These are phyloP conservation scores for Pichia cabralensis DNA, from an alignment of 805 yeast species.

Conservation along the genomic window DNA sequence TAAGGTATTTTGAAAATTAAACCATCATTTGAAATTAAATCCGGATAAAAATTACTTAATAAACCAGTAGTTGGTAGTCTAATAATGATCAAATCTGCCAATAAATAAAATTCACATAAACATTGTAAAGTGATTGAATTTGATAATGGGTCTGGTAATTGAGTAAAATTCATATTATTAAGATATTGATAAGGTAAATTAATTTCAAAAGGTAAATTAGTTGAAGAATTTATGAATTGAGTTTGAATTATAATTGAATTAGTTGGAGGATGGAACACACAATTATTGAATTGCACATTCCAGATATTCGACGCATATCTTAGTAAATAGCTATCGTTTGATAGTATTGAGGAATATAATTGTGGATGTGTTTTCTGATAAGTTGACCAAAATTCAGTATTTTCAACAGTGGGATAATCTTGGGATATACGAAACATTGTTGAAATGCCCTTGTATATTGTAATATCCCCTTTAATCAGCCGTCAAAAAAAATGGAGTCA, in stretches of 20 bases:
- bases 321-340: slow-evolving; percentile 11
- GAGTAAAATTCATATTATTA: neutral
- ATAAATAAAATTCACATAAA: slow-evolving; percentile 17
- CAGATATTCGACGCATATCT: slow-evolving; percentile 18
- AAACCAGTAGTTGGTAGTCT: slow-evolving; percentile 10
- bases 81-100: slow-evolving; percentile 16
- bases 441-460: no score
- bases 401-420: slow-evolving; percentile 21
- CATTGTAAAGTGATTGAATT: slow-evolving; percentile 9
- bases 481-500: no score
- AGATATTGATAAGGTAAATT: slow-evolving; percentile 7
- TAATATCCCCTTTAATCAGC: no score
- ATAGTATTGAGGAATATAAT: slow-evolving; percentile 8
- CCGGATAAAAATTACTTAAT: neutral
- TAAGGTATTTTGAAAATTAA: slow-evolving; percentile 16
- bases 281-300: slow-evolving; percentile 10
- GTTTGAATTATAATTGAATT: slow-evolving; percentile 6
- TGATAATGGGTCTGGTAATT: neutral
- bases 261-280: slow-evolving; percentile 4
- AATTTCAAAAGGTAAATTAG: neutral
- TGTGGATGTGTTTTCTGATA: slow-evolving; percentile 20
- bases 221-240: neutral
- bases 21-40: slow-evolving; percentile 3
- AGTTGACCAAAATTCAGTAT: slow-evolving; percentile 18
- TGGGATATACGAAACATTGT: slow-evolving; percentile 1